Base-by-base conservation (phyloP, 2,329 filamentous ascomycete genomes). In the Ophiostoma ulmi region DNA sequence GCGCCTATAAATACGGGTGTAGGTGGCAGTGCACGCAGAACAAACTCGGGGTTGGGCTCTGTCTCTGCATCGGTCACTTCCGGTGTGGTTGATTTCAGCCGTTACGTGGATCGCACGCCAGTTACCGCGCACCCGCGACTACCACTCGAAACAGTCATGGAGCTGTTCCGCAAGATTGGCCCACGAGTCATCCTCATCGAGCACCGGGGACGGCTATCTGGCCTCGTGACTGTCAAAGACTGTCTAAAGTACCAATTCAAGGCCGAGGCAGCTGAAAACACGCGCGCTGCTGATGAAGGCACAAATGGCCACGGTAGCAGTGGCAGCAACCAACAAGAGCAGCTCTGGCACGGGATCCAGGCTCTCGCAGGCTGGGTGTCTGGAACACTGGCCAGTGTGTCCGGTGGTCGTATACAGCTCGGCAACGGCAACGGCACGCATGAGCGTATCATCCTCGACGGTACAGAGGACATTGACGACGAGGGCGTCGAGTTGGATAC, bases 181-280 rank as follows among this genome's bases (percentile, higher is more conserved):
- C 95, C 75, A 0, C 88, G 95, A 1, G 93, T 97, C 6, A 94
- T 99, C 68, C 85, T 99, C 3, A 90, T 97, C 55, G 95, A 99
- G 79, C 91, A 97, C 77, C 91, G 92, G 72, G 95, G 95, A 17
- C 87, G 88, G 68, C 85, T 99, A 1, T 87, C 87, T 0, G 95
- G 95, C 0, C 84, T 99, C 0, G 92, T 99, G 0, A 99, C 95
- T 0, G 91, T 97, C 73, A 99, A 99, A 79, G 95, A 99, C 78
- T 98, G 95, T 75, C 82, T 99, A 70, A 97, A 95, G 78, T 98
- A 97, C 77, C 94, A 99, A 79, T 97, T 98, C 86, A 96, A 95
- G 82, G 92, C 91, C 44, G 67, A 99, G 79, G 92, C 92, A 10
- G 88, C 91, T 61, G 93, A 95, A 80, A 89, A 92, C 75, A 55